Evolutionary conservation across 371 early-diverging fungal genomes (phyloP).

Genomic region (Circinella minor): DNA sequence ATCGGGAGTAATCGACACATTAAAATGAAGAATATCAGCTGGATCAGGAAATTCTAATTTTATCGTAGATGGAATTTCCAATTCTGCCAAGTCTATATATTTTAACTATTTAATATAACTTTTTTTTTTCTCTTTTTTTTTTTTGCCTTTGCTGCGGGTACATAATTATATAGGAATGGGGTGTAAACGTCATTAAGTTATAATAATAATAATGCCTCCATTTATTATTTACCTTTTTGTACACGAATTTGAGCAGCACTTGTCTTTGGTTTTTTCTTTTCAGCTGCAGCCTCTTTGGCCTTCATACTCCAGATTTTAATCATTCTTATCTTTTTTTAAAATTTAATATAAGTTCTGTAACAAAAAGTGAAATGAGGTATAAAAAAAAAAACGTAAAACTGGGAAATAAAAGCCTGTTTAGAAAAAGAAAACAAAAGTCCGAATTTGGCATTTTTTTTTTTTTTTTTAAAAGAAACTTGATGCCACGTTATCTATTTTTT

Average conservation of each 20-base stretch:
- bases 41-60: constrained; percentile 79
- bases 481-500: no score
- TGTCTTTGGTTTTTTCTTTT: constrained; percentile 83
- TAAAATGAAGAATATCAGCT: constrained; percentile 85
- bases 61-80: constrained; percentile 85
- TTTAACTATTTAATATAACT: not conserved
- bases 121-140: not conserved
- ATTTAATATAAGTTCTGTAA: not conserved
- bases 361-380: not conserved
- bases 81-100: constrained; percentile 77
- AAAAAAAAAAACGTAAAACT: not conserved
- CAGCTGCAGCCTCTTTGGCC: constrained; percentile 75
- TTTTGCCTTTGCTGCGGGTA: not conserved
- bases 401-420: no score
- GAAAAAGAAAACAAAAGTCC: no score
- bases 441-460: no score
- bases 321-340: constrained; percentile 48
- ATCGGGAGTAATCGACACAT: constrained; percentile 85
- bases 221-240: constrained; percentile 79
- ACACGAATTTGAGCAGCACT: constrained; percentile 90
- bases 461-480: no score
- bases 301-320: constrained; percentile 90
- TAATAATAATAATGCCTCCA: not conserved
- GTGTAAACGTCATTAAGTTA: not conserved
- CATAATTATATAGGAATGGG: no score